Conservation (phyloP, 192 early-diverging fungal species). For the Linnemannia exigua region DNA sequence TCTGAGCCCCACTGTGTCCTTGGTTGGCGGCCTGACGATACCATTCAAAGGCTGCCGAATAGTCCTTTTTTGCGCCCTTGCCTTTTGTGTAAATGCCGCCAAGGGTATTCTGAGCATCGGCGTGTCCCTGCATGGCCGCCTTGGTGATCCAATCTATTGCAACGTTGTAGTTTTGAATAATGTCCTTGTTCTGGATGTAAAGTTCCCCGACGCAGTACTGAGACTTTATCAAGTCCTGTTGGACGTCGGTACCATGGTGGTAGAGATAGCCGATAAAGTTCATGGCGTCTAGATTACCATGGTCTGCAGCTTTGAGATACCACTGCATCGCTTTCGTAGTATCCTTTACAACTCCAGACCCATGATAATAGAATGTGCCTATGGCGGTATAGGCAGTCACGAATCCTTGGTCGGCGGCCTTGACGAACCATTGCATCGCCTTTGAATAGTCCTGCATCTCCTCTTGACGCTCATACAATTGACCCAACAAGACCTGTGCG, state of each 20-base stretch:
- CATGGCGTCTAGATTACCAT: slow-evolving; percentile 75
- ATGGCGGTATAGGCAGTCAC: slow-evolving; percentile 38
- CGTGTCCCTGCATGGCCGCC: neutral
- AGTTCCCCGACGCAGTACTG: neutral
- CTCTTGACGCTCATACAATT: neutral
- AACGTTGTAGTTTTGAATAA: neutral
- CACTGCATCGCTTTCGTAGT: slow-evolving; percentile 49
- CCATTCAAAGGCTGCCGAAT: neutral
- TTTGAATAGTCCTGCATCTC: neutral
- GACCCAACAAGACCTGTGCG: neutral
- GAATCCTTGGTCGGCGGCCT: slow-evolving; percentile 58
- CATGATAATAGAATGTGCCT: slow-evolving; percentile 42
- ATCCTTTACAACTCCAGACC: neutral
- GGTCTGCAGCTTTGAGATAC: slow-evolving; percentile 67
- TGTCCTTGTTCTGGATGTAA: neutral
- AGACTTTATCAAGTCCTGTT: slow-evolving; percentile 55
- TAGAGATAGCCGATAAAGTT: slow-evolving; percentile 81
- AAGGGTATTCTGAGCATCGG: neutral
- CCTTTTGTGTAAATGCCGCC: neutral
- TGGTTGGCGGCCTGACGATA: neutral
- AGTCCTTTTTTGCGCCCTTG: neutral
- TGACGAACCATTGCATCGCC: slow-evolving; percentile 66
- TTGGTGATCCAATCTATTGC: neutral
- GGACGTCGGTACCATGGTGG: slow-evolving; percentile 68
- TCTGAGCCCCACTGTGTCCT: neutral